Evolutionary conservation across 441 rosid genomes (phyloP).

Genomic region (Manihot esculenta): DNA sequence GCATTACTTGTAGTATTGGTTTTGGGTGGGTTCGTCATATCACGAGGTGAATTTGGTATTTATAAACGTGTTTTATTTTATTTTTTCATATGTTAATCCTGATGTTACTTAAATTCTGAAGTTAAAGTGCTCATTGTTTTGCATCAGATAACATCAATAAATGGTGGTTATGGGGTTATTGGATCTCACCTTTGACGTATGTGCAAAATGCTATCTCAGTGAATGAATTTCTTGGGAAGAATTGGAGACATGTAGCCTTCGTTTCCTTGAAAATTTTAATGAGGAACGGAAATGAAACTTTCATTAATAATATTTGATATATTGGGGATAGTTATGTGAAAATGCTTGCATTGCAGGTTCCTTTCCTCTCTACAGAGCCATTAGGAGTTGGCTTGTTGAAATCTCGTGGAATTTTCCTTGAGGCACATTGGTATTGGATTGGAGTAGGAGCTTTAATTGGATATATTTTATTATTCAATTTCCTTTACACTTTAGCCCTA

Average conservation of each 20-base stretch:
- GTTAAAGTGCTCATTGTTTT: constrained; percentile 13
- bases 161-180: constrained; percentile 82
- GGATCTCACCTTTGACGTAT: constrained; percentile 68
- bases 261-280: not conserved
- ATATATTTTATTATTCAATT: constrained; percentile 55
- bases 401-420: constrained; percentile 62
- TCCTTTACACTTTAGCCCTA: constrained; percentile 59
- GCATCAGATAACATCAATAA: constrained; percentile 47
- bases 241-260: constrained; percentile 55
- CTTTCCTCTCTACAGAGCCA: constrained; percentile 49
- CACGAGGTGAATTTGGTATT: constrained; percentile 37
- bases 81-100: not conserved
- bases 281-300: not conserved
- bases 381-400: constrained; percentile 63
- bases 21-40: constrained; percentile 66
- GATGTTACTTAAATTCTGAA: constrained; percentile 15
- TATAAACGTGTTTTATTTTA: no score
- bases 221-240: constrained; percentile 60
- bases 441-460: constrained; percentile 69
- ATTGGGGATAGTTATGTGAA: not conserved
- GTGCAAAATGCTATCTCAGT: constrained; percentile 59
- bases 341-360: constrained; percentile 39
- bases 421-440: constrained; percentile 83
- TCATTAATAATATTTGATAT: constrained; percentile 4
- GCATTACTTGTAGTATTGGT: constrained; percentile 43